Percentiles rank a stretch among this genome's conserved stretches.
Evolutionary conservation across 768 basidiomycete species (phyloP).

Genomic region (Termitomyces sp.): DNA sequence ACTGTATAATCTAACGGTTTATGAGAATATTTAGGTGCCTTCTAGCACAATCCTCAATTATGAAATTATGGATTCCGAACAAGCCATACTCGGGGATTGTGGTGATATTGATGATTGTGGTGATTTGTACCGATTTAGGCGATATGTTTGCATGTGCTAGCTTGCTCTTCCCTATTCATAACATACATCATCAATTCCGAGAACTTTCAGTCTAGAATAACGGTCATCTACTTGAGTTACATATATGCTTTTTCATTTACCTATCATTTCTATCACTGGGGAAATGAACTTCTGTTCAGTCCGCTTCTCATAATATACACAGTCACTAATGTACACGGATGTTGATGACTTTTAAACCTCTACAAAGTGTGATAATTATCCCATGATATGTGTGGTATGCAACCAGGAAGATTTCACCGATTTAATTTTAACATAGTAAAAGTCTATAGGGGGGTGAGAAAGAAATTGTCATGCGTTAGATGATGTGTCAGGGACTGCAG

Average conservation of each 20-base stretch:
- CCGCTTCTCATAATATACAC: not conserved
- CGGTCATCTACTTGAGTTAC: not conserved
- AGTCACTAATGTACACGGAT: slow-evolving; percentile 1
- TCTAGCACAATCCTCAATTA: slow-evolving; percentile 3
- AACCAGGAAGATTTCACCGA: not conserved
- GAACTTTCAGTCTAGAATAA: too few species aligned
- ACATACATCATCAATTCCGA: not conserved
- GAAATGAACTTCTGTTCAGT: not conserved
- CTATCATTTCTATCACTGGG: not conserved
- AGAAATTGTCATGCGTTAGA: not conserved
- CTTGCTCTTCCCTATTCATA: not conserved
- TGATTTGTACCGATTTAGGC: not conserved
- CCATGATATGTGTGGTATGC: not conserved
- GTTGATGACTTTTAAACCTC: not conserved
- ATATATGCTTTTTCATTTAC: not conserved
- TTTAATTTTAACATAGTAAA: not conserved
- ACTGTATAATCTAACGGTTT: not conserved
- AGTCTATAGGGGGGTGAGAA: not conserved
- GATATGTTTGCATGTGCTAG: not conserved
- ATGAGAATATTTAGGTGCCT: not conserved
- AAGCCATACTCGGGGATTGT: slow-evolving; percentile 11
- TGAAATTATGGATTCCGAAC: slow-evolving; percentile 18
- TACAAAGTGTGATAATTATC: not conserved
- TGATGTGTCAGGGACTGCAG: not conserved
- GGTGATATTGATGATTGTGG: not conserved